Conservation (phyloP, 1,284 basidiomycete genomes). For the Tilletia walkeri region DNA sequence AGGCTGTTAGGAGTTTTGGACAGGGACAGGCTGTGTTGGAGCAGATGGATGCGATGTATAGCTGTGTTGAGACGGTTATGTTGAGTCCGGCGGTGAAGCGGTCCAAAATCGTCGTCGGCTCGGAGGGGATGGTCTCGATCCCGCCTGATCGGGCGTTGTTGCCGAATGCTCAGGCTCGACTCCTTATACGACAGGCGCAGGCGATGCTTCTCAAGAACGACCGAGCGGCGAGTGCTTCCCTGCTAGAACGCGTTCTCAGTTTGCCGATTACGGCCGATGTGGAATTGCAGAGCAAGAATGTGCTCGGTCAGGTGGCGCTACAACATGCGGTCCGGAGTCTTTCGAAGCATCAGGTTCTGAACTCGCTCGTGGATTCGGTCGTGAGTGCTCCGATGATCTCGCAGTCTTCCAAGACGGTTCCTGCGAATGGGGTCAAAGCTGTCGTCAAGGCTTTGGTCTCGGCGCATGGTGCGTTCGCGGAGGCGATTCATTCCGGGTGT, state of each 20-base stretch:
- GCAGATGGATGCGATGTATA: constrained; percentile 29
- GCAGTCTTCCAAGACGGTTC: neutral
- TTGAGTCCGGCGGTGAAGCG: constrained; percentile 19
- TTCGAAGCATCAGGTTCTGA: constrained; percentile 25
- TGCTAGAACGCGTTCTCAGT: constrained; percentile 29
- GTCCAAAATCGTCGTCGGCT: constrained; percentile 17
- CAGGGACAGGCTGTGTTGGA: constrained; percentile 34
- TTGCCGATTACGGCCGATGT: constrained; percentile 24
- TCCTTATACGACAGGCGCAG: constrained; percentile 43
- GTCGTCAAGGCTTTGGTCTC: neutral
- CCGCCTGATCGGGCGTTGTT: constrained; percentile 20
- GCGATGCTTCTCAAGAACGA: constrained; percentile 32
- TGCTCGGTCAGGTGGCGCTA: constrained; percentile 28
- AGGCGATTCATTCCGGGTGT: neutral
- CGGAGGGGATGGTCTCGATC: constrained; percentile 17
- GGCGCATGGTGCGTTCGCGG: neutral
- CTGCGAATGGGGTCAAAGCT: neutral
- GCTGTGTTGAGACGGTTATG: constrained; percentile 27
- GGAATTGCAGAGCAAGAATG: constrained; percentile 16
- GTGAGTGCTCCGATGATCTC: constrained; percentile 29
- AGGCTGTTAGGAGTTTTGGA: constrained; percentile 32
- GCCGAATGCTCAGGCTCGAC: constrained; percentile 34
- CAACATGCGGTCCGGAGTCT: constrained; percentile 29
- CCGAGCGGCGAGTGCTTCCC: constrained; percentile 26
- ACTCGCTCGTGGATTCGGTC: constrained; percentile 29